These are phyloP conservation scores for Gnetum montanum DNA, from an alignment of 75 land plant species.

Conservation along the genomic window DNA sequence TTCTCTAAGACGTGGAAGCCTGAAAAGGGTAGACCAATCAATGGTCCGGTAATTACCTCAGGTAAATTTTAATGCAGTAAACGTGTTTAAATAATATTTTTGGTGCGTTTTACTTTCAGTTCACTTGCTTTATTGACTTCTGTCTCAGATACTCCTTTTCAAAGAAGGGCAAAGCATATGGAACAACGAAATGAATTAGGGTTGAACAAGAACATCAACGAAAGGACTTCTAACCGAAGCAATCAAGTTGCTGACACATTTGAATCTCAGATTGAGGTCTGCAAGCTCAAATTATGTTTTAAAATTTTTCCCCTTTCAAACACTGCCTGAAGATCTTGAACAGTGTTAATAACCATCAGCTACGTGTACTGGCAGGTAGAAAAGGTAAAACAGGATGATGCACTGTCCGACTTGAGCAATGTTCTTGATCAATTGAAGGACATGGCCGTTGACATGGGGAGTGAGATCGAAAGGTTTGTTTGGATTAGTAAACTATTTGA, in stretches of 20 bases:
- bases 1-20: slow-evolving; percentile 97
- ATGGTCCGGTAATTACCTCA: slow-evolving; percentile 44
- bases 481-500: too few species aligned
- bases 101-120: not conserved
- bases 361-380: too few species aligned
- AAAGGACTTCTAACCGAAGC: slow-evolving; percentile 14
- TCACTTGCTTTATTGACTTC: not conserved
- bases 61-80: slow-evolving; percentile 16
- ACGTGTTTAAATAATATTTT: not conserved
- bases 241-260: slow-evolving; percentile 30
- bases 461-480: slow-evolving; percentile 72
- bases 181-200: slow-evolving; percentile 65
- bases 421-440: slow-evolving; percentile 74
- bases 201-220: slow-evolving; percentile 20
- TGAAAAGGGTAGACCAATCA: slow-evolving; percentile 53
- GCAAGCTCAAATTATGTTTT: too few species aligned
- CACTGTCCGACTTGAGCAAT: slow-evolving; percentile 69
- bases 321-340: too few species aligned
- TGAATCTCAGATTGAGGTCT: slow-evolving; percentile 51
- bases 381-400: slow-evolving; percentile 83
- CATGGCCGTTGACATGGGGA: slow-evolving; percentile 94
- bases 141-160: slow-evolving; percentile 45
- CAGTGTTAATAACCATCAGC: too few species aligned
- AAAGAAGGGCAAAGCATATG: slow-evolving; percentile 33
- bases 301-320: too few species aligned